Base-by-base conservation (phyloP, 139 green algal genomes). In the Mychonastes homosphaera region DNA sequence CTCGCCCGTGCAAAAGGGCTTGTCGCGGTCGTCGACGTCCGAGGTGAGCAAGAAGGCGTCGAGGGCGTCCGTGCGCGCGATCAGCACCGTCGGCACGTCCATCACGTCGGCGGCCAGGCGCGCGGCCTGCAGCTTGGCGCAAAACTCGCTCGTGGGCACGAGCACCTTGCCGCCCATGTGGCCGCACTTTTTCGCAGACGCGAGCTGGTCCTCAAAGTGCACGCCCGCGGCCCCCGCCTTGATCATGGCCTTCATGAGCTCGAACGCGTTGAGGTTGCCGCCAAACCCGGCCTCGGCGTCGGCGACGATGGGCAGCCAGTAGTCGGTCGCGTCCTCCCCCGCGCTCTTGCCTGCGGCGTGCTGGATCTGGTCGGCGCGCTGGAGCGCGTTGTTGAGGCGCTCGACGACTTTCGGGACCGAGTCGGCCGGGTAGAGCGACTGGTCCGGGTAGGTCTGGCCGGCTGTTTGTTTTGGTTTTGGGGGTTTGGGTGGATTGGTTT, bases 251-350 rank as follows among this genome's bases (percentile, higher is more conserved):
- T 35, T 44, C 67, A 79, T 78, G 21, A 78, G 69, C 78, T 95
- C 89, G 60, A 84, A 92, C 0, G 79, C 82, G 56, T 91, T 91
- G 21, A 92, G 75, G 62, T 83, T 85, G 41, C 87, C 87, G 16
- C 87, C 87, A 68, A 95, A 95, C 47, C 87, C 86, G 49, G 84
- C 84, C 76, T 91, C 80, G 13, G 80, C 69, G 43, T 90, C 82
- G 27, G 82, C 59, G n/a, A 95, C 82, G 55, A 94, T 88, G 53
- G 87, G 87, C 12, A 84, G 77, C 30, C 83, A 85, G 73, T 74
- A 88, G 68, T 93, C 40, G 58, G 61, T 38, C 56, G n/a, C n/a
- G n/a, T n/a, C n/a, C n/a, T n/a, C n/a, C n/a, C n/a, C n/a, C n/a
- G 77, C 69, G 50, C 12, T 60, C 69, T 59, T 59, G 48, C 59